Base-by-base conservation (phyloP, 176 grass and related monocot genomes). In the Rhynchospora tenuis region DNA sequence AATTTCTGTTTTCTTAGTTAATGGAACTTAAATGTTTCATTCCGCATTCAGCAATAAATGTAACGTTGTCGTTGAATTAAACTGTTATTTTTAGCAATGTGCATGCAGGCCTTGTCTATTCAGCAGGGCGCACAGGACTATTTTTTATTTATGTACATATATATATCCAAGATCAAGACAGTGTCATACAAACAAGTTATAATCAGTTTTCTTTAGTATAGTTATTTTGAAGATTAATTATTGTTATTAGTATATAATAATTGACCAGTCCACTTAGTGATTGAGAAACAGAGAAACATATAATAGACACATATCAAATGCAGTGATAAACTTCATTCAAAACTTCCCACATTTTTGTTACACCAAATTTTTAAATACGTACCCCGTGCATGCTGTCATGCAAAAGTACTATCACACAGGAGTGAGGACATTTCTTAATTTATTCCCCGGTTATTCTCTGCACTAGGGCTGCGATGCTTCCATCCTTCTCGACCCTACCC, bases 401-500 rank as follows among this genome's bases (percentile, higher is more conserved):
- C 6, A 48, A 23, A 9, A 73, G 68, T 72, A 43, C 19, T 20
- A 72, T 38, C 33, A 38, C 33, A 47, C 42, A 10, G 27, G 26
- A 29, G 10, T 42, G n/a, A n/a, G n/a, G 44, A 74, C 15, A 74
- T 74, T 51, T 15, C 5, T 26, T 74, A 52, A 8, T 74, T 74
- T 74, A 8, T 74, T 74, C 12, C 13, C 8, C 6, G 9, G 45
- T 26, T 11, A 50, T 27, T 46, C 4, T 48, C 4, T 63, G 26
- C 13, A 13, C 19, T 48, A 82, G 79, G 79, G 79, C n/a, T 82
- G 79, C 19, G 79, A 82, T 82, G 79, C 57, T 63, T 82, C 79
- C 0, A 20, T 82, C 79, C 45, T 82, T 19, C 79, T 82, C 14
- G 59, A 82, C 7, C 79, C 79, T 17, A 51, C 79, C 3, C 6